phyloP scores from a whole-genome alignment of 2,329 filamentous ascomycete genomes.

The Thelonectria discophora region DNA sequence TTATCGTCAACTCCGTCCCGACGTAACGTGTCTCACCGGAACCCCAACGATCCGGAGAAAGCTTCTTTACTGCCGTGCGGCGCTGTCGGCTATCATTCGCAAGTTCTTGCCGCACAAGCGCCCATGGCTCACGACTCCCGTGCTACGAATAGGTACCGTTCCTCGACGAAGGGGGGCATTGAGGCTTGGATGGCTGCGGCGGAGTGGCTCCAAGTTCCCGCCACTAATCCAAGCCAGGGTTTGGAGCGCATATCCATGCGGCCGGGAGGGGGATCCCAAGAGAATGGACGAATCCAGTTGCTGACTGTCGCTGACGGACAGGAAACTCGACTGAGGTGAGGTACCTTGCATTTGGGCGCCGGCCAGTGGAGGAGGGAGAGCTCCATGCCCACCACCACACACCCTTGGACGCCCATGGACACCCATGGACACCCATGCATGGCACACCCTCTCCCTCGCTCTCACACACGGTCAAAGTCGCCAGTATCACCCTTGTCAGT shows the following conservation, averaged over 20 bases:
- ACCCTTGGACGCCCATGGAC: slow-evolving; percentile 7
- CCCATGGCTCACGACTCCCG: slow-evolving; percentile 25
- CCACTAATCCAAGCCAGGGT: slow-evolving; percentile 38
- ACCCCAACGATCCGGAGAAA: neutral
- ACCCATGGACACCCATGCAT: neutral
- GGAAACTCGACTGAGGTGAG: slow-evolving; percentile 7
- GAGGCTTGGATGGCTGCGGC: slow-evolving; percentile 42
- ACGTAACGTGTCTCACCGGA: slow-evolving; percentile 1
- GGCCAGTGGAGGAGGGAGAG: slow-evolving; percentile 17
- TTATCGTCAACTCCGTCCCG: neutral
- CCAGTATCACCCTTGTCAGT: slow-evolving; percentile 28
- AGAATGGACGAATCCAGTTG: slow-evolving; percentile 12
- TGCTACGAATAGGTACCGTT: slow-evolving; percentile 33
- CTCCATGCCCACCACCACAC: slow-evolving; percentile 8
- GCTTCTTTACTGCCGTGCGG: neutral
- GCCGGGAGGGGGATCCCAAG: slow-evolving; percentile 22
- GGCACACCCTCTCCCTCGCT: neutral
- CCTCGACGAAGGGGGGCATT: slow-evolving; percentile 27
- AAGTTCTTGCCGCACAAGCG: slow-evolving; percentile 27
- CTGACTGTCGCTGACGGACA: slow-evolving; percentile 6
- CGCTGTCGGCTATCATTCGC: neutral
- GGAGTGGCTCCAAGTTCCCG: slow-evolving; percentile 35
- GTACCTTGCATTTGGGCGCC: slow-evolving; percentile 39
- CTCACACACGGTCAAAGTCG: slow-evolving; percentile 13
- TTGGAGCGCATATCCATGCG: slow-evolving; percentile 33